These are phyloP conservation scores for Escovopsis sp. DNA, from an alignment of 2,329 filamentous ascomycete genomes.

Conservation along the genomic window DNA sequence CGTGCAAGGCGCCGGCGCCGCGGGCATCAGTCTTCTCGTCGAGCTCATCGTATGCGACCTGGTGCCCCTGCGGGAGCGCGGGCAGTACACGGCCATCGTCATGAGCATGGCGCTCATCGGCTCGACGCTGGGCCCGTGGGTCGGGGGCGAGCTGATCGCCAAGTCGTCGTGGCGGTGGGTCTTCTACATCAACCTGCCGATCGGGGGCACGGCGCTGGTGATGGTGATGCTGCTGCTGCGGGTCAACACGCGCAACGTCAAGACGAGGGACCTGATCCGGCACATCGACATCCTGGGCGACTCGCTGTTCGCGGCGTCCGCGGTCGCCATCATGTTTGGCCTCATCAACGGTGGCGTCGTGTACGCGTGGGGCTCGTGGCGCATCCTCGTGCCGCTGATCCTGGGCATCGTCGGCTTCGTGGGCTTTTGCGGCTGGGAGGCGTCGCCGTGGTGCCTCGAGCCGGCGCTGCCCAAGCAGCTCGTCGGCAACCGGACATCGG, in stretches of 20 bases:
- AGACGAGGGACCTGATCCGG: not conserved
- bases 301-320: slow-evolving; percentile 20
- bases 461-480: slow-evolving; percentile 7
- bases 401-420: slow-evolving; percentile 18
- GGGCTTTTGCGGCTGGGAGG: slow-evolving; percentile 9
- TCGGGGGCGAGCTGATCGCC: slow-evolving; percentile 10
- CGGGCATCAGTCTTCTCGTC: slow-evolving; percentile 18
- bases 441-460: slow-evolving; percentile 2
- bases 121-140: slow-evolving; percentile 14
- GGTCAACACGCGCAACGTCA: slow-evolving; percentile 8
- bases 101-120: slow-evolving; percentile 16
- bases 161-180: slow-evolving; percentile 26
- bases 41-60: slow-evolving; percentile 24
- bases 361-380: slow-evolving; percentile 22
- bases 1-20: slow-evolving; percentile 30
- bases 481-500: slow-evolving; percentile 10
- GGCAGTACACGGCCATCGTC: slow-evolving; percentile 21
- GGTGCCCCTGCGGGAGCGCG: slow-evolving; percentile 29
- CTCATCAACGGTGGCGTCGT: slow-evolving; percentile 25
- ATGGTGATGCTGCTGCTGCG: slow-evolving; percentile 21
- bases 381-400: slow-evolving; percentile 24
- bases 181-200: slow-evolving; percentile 26
- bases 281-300: slow-evolving; percentile 28
- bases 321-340: slow-evolving; percentile 14
- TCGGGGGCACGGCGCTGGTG: slow-evolving; percentile 16